Conservation (phyloP, 2,329 filamentous ascomycete genomes). For the Phialophora tarda region DNA sequence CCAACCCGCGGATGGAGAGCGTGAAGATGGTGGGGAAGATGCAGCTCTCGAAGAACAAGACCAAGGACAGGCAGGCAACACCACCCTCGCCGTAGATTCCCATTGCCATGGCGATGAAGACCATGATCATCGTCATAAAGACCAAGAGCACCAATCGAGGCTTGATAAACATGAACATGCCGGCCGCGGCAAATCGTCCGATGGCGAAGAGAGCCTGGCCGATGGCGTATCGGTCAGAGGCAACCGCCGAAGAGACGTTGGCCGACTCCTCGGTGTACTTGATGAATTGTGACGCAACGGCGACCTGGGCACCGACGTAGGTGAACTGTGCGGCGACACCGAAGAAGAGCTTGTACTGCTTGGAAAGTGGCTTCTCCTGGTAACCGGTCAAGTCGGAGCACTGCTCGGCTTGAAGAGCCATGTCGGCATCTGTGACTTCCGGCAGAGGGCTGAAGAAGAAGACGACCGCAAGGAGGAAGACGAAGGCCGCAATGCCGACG, state of each 20-base stretch:
- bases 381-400: slow-evolving; percentile 46
- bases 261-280: slow-evolving; percentile 71
- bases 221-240: slow-evolving; percentile 74
- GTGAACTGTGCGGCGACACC: slow-evolving; percentile 78
- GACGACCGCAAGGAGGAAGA: slow-evolving; percentile 67
- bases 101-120: slow-evolving; percentile 61
- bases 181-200: slow-evolving; percentile 73
- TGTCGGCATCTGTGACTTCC: slow-evolving; percentile 74
- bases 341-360: slow-evolving; percentile 77
- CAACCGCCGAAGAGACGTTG: slow-evolving; percentile 59
- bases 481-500: slow-evolving; percentile 76
- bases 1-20: slow-evolving; percentile 75
- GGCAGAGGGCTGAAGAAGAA: slow-evolving; percentile 72
- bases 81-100: slow-evolving; percentile 56
- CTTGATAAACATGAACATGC: slow-evolving; percentile 70
- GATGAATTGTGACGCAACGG: slow-evolving; percentile 53
- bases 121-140: slow-evolving; percentile 68
- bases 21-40: slow-evolving; percentile 83
- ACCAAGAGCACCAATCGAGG: slow-evolving; percentile 73
- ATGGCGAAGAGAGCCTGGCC: slow-evolving; percentile 76
- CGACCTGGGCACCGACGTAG: slow-evolving; percentile 66
- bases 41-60: slow-evolving; percentile 81
- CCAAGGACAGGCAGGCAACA: slow-evolving; percentile 66
- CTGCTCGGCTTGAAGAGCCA: slow-evolving; percentile 62
- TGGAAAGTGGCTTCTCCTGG: slow-evolving; percentile 67